A percentile compares a stretch with the other conserved stretches of the same genome.
These are phyloP conservation scores for Aspergillus nomiae DNA, from an alignment of 2,329 filamentous ascomycete genomes.

Conservation along the genomic window DNA sequence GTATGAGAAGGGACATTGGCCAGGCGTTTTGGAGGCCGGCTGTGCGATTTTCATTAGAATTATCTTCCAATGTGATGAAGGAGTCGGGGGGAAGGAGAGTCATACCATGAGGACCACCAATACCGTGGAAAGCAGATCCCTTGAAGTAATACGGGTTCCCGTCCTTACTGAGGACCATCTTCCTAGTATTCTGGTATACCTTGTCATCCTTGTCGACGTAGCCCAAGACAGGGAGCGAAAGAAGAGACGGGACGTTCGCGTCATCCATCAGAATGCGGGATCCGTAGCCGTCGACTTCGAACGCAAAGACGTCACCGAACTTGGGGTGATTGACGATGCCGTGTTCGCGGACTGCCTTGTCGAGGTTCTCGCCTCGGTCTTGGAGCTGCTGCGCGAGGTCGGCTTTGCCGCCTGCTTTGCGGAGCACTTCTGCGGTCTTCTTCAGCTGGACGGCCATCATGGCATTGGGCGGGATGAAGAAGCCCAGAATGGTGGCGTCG, in stretches of 20 bases:
- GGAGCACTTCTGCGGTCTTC: conserved; percentile 71
- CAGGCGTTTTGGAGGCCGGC: conserved; percentile 87
- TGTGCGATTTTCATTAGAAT: conserved; percentile 38
- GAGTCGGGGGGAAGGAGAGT: conserved; percentile 3
- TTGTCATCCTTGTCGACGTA: conserved; percentile 62
- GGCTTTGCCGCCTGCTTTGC: conserved; percentile 56
- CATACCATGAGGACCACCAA: conserved; percentile 73
- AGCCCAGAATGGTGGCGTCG: conserved; percentile 90
- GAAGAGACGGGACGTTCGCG: conserved; percentile 64
- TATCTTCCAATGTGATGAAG: background rate
- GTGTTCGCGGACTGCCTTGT: conserved; percentile 78
- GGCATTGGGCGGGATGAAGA: conserved; percentile 92
- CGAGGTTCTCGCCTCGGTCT: conserved; percentile 65
- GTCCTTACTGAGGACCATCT: conserved; percentile 71
- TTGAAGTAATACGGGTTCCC: conserved; percentile 88
- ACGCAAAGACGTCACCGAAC: conserved; percentile 64
- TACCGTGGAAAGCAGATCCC: conserved; percentile 77
- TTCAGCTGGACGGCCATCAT: conserved; percentile 91
- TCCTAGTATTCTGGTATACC: conserved; percentile 85
- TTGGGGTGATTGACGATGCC: conserved; percentile 62
- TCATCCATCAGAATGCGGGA: conserved; percentile 66
- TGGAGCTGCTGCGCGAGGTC: conserved; percentile 53
- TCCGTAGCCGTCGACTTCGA: conserved; percentile 67
- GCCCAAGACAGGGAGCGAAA: conserved; percentile 61
- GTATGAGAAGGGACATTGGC: conserved; percentile 93